Evolutionary conservation across 345 rosid genomes (phyloP).

Genomic region (Iberis pinnata): DNA sequence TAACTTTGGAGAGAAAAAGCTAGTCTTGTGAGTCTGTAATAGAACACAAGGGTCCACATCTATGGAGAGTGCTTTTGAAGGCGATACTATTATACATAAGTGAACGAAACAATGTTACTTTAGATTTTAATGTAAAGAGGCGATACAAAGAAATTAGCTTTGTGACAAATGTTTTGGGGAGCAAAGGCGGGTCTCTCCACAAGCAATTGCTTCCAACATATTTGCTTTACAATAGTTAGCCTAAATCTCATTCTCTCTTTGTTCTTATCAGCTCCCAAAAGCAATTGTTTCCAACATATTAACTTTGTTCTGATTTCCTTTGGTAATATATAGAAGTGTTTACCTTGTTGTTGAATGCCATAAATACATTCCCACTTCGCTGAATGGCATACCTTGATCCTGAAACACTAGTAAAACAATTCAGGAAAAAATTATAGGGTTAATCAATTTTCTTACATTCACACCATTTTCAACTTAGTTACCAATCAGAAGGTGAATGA

Average conservation of each 20-base stretch:
- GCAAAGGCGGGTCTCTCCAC: background rate
- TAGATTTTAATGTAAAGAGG: background rate
- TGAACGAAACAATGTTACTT: no score
- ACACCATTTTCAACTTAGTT: constrained; percentile 15
- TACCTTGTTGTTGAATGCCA: constrained; percentile 98
- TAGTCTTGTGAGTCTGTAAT: background rate
- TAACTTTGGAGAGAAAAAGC: background rate
- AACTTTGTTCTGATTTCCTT: background rate
- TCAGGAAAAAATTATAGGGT: constrained; percentile 23
- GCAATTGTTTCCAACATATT: background rate
- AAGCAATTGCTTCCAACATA: background rate
- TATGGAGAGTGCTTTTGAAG: background rate
- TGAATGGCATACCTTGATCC: constrained; percentile 95
- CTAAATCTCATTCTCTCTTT: background rate
- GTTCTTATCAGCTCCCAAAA: background rate
- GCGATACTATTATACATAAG: no score
- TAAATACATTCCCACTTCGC: constrained; percentile 74
- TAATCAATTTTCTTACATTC: constrained; percentile 4
- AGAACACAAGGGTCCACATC: constrained; percentile 1
- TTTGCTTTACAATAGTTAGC: background rate
- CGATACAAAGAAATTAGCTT: background rate
- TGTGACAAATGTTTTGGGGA: background rate
- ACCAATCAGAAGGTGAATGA: constrained; percentile 96
- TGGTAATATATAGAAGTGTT: constrained; percentile 1
- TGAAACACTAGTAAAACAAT: constrained; percentile 31